phyloP scores from a whole-genome alignment of 495 filamentous ascomycete species.

The Lophium mytilinum region DNA sequence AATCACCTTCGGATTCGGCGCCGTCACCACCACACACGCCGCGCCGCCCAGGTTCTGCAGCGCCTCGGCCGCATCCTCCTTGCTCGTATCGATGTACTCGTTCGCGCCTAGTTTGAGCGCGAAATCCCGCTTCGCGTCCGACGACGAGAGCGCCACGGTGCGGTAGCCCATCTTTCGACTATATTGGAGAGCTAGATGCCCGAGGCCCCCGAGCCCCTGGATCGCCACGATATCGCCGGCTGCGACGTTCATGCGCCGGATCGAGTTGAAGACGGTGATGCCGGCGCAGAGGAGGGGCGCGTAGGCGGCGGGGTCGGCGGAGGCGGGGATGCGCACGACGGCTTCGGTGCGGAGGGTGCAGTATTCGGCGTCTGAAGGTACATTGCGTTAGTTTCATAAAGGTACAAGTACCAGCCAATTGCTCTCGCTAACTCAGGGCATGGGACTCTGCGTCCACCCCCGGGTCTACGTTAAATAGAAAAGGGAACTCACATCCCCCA shows the following conservation, averaged over 20 bases:
- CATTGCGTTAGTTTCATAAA: no score
- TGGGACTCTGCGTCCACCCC: no score
- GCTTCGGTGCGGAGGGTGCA: conserved; percentile 54
- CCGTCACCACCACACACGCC: conserved; percentile 54
- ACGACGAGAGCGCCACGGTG: conserved; percentile 53
- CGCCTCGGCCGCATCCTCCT: conserved; percentile 42
- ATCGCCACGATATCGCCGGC: conserved; percentile 46
- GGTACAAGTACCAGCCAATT: neutral
- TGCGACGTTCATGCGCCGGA: conserved; percentile 51
- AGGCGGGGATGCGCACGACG: conserved; percentile 50
- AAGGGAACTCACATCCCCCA: conserved; percentile 38
- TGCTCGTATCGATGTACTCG: conserved; percentile 56
- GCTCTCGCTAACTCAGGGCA: no score
- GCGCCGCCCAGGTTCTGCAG: conserved; percentile 55
- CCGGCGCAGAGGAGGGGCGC: conserved; percentile 67
- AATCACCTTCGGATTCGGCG: conserved; percentile 49
- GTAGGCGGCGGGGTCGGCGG: conserved; percentile 50
- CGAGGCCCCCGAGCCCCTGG: conserved; percentile 50
- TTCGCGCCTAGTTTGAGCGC: conserved; percentile 56
- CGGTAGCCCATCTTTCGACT: conserved; percentile 57
- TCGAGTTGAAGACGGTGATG: conserved; percentile 63
- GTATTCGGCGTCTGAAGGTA: conserved; percentile 62
- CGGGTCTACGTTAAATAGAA: neutral
- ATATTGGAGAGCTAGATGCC: conserved; percentile 62
- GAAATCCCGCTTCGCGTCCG: conserved; percentile 50